A percentile compares a stretch with the other conserved stretches of the same genome.
These are phyloP conservation scores for Xylaria sp. DNA, from an alignment of 495 filamentous ascomycete species.

Conservation along the genomic window DNA sequence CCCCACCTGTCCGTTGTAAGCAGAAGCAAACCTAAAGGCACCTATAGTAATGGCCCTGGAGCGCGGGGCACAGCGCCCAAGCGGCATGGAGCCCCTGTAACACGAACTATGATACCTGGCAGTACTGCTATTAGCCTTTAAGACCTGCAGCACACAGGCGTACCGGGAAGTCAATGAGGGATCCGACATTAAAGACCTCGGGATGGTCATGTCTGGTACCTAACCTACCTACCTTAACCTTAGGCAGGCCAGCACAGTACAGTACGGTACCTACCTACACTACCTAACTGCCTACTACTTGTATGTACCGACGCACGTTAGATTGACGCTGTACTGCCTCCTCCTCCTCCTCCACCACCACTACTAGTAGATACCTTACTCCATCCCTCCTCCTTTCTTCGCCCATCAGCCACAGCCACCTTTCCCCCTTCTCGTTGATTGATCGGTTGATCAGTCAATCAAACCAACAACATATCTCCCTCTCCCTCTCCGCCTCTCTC, in stretches of 20 bases:
- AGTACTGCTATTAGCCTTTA: background rate
- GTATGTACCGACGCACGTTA: too few relatives aligned
- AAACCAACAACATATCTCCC: background rate
- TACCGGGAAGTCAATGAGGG: background rate
- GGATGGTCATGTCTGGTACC: too few relatives aligned
- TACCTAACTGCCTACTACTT: too few relatives aligned
- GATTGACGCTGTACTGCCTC: too few relatives aligned
- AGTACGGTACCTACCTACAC: too few relatives aligned
- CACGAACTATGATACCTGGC: conserved; percentile 1
- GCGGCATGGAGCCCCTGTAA: background rate
- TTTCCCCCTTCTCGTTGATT: conserved; percentile 20
- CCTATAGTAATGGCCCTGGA: too few relatives aligned
- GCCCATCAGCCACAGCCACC: conserved; percentile 23
- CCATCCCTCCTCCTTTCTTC: conserved; percentile 3
- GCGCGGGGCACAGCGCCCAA: background rate
- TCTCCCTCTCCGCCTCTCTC: background rate
- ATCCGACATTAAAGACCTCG: too few relatives aligned
- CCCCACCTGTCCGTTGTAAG: background rate
- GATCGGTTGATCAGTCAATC: background rate
- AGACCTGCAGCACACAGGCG: background rate
- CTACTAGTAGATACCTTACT: too few relatives aligned
- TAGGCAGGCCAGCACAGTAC: too few relatives aligned
- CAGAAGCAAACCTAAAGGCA: background rate
- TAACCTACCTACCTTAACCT: too few relatives aligned
- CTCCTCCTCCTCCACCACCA: too few relatives aligned